Percentiles rank a stretch among this genome's conserved stretches.
These are phyloP conservation scores for Pythium periplocum DNA, from an alignment of 352 stramenopile genomes.

Conservation along the genomic window DNA sequence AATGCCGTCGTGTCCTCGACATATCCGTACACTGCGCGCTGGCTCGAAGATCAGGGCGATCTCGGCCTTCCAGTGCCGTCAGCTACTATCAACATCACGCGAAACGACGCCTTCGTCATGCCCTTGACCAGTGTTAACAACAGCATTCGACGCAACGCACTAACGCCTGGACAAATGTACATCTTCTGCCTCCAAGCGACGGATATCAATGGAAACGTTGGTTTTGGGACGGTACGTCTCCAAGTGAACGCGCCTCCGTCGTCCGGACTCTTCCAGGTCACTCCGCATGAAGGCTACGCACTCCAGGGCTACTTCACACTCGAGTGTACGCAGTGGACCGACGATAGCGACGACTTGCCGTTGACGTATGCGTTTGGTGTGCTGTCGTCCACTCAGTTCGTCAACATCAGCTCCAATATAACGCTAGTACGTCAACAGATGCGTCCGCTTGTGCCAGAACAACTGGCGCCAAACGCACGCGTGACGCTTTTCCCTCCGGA, in stretches of 20 bases:
- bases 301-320: conserved; percentile 53
- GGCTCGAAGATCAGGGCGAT: conserved; percentile 56
- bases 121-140: conserved; percentile 49
- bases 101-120: conserved; percentile 40
- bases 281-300: conserved; percentile 36
- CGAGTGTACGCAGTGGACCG: conserved; percentile 50
- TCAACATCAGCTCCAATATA: conserved; percentile 13
- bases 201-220: conserved; percentile 44
- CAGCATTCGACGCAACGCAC: conserved; percentile 38
- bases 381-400: conserved; percentile 28
- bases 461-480: conserved; percentile 24
- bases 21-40: conserved; percentile 53
- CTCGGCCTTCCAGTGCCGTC: conserved; percentile 26
- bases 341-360: conserved; percentile 49
- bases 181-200: conserved; percentile 49
- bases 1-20: conserved; percentile 35
- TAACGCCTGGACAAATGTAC: conserved; percentile 65
- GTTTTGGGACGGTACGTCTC: conserved; percentile 46
- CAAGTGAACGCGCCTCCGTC: conserved; percentile 56
- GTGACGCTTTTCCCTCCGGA: conserved; percentile 42
- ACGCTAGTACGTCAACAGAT: conserved; percentile 25
- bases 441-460: conserved; percentile 32
- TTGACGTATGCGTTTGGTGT: conserved; percentile 59
- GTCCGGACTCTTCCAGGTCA: conserved; percentile 42
- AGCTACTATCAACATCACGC: conserved; percentile 18